Evolutionary conservation across 805 yeast genomes (phyloP).

Genomic region (Komagataella populi): DNA sequence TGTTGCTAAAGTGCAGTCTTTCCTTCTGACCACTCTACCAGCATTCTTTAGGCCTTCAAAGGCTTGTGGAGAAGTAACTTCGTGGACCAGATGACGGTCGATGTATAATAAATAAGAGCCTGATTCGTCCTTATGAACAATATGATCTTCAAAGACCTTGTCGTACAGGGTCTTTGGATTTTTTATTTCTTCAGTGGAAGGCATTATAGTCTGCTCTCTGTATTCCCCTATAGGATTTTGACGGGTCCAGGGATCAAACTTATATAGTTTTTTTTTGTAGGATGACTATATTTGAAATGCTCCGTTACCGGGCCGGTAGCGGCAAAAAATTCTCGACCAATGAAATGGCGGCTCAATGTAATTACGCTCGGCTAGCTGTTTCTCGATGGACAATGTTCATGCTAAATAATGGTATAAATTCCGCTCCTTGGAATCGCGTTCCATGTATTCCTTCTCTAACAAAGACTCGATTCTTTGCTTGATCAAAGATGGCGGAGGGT

Average conservation of each 20-base stretch:
- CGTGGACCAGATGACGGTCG: constrained; percentile 96
- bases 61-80: constrained; percentile 98
- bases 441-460: constrained; percentile 70
- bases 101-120: constrained; percentile 82
- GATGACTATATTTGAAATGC: background rate
- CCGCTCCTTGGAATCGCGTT: constrained; percentile 50
- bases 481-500: constrained; percentile 52
- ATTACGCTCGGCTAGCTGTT: background rate
- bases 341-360: background rate
- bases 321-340: background rate
- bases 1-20: constrained; percentile 87
- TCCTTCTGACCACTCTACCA: constrained; percentile 79
- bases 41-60: constrained; percentile 90
- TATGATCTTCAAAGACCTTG: constrained; percentile 90
- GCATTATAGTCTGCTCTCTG: background rate
- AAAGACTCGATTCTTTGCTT: constrained; percentile 63
- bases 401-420: constrained; percentile 59
- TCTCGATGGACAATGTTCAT: constrained; percentile 8
- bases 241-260: background rate
- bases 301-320: background rate
- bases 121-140: constrained; percentile 80
- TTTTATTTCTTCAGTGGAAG: background rate
- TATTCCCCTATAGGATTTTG: background rate
- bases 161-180: constrained; percentile 77
- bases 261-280: background rate